phyloP scores from a whole-genome alignment of 345 rosid species.

The Moricandia arvensis region DNA sequence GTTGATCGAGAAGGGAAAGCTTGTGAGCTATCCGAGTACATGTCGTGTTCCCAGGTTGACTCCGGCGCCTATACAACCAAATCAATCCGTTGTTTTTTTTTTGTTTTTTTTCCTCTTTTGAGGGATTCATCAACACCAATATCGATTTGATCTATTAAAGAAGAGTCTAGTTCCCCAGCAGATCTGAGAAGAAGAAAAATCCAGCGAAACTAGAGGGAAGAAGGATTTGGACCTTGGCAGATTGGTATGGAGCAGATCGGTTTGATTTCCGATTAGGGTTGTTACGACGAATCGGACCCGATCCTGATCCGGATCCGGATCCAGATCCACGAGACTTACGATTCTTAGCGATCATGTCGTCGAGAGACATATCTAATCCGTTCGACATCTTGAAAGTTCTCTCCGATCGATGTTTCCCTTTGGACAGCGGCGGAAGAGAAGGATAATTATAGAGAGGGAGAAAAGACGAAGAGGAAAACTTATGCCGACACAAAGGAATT shows the following conservation, averaged over 20 bases:
- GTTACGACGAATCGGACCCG: slow-evolving; percentile 73
- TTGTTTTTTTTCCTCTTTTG: too few relatives aligned
- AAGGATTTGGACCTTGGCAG: slow-evolving; percentile 45
- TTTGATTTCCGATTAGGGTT: slow-evolving; percentile 53
- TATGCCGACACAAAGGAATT: background rate
- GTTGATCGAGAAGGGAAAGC: slow-evolving; percentile 36
- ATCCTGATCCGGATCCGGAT: slow-evolving; percentile 61
- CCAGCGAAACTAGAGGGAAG: background rate
- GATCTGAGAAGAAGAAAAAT: slow-evolving; percentile 31
- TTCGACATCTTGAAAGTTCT: slow-evolving; percentile 72
- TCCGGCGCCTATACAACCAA: slow-evolving; percentile 95
- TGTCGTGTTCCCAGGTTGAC: slow-evolving; percentile 82
- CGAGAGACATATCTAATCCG: slow-evolving; percentile 95
- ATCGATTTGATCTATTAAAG: slow-evolving; percentile 19
- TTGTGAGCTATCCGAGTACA: slow-evolving; percentile 68
- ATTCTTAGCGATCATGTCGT: slow-evolving; percentile 84
- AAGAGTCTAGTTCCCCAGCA: slow-evolving; percentile 13
- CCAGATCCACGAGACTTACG: slow-evolving; percentile 51
- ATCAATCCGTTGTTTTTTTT: too few relatives aligned
- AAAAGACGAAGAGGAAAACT: background rate
- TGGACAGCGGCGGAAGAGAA: background rate
- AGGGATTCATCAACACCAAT: too few relatives aligned
- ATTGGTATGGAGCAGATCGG: slow-evolving; percentile 64
- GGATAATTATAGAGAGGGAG: background rate
- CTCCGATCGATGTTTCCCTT: slow-evolving; percentile 25